Conservation (phyloP, 305 asterid species). For the Fraxinus xanthoxyloides region DNA sequence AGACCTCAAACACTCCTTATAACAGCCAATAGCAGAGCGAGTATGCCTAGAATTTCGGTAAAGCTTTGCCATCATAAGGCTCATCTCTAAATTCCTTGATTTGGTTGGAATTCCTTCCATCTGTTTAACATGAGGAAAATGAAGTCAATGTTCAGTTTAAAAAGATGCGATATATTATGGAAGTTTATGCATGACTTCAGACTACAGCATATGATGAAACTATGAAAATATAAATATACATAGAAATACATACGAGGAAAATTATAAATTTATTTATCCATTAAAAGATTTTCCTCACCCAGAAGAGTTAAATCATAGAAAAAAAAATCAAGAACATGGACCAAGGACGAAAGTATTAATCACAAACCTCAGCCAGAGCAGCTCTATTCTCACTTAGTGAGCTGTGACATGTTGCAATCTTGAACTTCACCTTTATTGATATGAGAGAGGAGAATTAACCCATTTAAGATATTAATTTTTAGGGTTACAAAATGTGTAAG, state of each 20-base stretch:
- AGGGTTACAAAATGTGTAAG: neutral
- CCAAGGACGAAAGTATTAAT: conserved; percentile 11
- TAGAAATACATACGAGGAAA: neutral
- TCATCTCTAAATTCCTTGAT: conserved; percentile 86
- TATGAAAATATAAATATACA: conserved; percentile 6
- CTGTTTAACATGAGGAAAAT: conserved; percentile 34
- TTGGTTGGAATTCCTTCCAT: conserved; percentile 94
- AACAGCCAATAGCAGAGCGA: conserved; percentile 81
- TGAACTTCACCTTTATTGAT: conserved; percentile 76
- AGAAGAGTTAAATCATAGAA: conserved; percentile 13
- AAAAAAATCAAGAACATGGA: neutral
- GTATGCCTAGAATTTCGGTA: conserved; percentile 83
- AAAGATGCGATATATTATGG: neutral
- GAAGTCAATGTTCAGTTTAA: neutral
- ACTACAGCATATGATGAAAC: conserved; percentile 13
- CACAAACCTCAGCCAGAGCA: conserved; percentile 80
- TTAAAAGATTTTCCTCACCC: neutral
- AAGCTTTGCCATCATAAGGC: conserved; percentile 88
- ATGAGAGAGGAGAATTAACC: conserved; percentile 10
- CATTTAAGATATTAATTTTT: neutral
- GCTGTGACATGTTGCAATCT: conserved; percentile 74
- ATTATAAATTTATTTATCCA: neutral
- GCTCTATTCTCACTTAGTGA: conserved; percentile 72
- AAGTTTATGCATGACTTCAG: conserved; percentile 9
- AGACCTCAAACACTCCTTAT: conserved; percentile 95